Base-by-base conservation (phyloP, 2,329 filamentous ascomycete species). In the Cercospora sojina region DNA sequence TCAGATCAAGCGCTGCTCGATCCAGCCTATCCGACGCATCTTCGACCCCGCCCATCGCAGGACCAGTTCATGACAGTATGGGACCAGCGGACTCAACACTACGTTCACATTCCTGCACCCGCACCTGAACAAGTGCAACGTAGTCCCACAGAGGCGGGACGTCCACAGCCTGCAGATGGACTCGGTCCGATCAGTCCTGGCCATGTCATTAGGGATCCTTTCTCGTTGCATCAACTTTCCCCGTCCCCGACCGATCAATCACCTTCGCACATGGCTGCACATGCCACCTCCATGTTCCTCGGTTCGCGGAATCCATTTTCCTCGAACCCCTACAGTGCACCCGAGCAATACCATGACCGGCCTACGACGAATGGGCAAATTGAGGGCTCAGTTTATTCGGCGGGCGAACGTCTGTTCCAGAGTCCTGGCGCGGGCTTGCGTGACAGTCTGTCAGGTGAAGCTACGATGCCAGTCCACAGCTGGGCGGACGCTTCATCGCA, bases 51-150 rank as follows among this genome's bases (percentile, higher is more conserved):
- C 8, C 68, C 65, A 5, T 23, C 29, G 8, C 55, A 56, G 20
- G 59, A 64, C 23, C 68, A 67, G 16, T 67, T 68, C 35, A 41
- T 68, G 12, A 66, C 59, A 12, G 58, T 59, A 9, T 68, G 55
- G 32, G 64, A 71, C 23, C 27, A 43, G 13, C 64, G 65, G 10
- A 64, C 61, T 12, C 67, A 68, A 31, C 67, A 66, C n/a, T 64
- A 65, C 49, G 64, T 69, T 12, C 47, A 47, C 3, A 49, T 67
- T n/a, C 59, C 63, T 29, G 49, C 61, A 5, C 67, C 67, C 10
- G 63, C 63, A 6, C 55, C n/a, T 25, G 65, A 65, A 25, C 55
- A 69, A n/a, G 5, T 41, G 43, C 59, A 57, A 12, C 64, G 60
- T 20, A 35, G 25, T 29, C 18, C 64, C 31, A n/a, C 65, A 38